Conservation (phyloP, 495 filamentous ascomycete genomes). For the Daldinia vernicosa region DNA sequence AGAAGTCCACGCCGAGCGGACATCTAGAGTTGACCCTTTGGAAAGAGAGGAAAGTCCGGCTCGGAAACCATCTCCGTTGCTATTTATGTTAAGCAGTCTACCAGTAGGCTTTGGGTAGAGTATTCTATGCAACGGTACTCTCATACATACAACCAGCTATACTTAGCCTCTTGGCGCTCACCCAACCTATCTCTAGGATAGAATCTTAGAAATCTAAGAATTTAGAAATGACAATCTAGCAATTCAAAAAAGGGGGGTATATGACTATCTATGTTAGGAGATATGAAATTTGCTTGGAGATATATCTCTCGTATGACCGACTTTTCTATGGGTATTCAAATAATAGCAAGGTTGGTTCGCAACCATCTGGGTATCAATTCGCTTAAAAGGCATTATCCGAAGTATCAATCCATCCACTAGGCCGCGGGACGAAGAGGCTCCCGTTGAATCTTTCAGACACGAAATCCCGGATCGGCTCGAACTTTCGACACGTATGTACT, state of each 20-base stretch:
- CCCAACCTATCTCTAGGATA: not conserved
- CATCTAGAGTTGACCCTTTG: not conserved
- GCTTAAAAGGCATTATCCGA: slow-evolving; percentile 5
- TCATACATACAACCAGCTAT: not conserved
- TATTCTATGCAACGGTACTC: not conserved
- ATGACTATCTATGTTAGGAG: not conserved
- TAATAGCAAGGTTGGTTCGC: not conserved
- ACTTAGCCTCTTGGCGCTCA: not conserved
- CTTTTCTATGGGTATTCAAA: not conserved
- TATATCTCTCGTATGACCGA: not conserved
- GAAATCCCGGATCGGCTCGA: not conserved
- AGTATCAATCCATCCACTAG: slow-evolving; percentile 8
- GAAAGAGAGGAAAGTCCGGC: not conserved
- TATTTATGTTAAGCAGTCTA: not conserved
- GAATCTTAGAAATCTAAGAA: not conserved
- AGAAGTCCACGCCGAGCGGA: slow-evolving; percentile 36
- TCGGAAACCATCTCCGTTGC: not conserved
- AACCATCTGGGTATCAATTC: not conserved
- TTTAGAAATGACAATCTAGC: not conserved
- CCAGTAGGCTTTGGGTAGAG: not conserved
- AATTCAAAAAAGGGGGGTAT: not conserved
- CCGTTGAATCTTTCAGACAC: slow-evolving; percentile 5
- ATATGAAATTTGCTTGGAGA: not conserved
- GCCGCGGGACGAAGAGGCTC: not conserved
- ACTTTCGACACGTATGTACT: slow-evolving; percentile 1